Evolutionary conservation across 1,284 basidiomycete genomes (phyloP).

Genomic region (Hymenochaete sp.): DNA sequence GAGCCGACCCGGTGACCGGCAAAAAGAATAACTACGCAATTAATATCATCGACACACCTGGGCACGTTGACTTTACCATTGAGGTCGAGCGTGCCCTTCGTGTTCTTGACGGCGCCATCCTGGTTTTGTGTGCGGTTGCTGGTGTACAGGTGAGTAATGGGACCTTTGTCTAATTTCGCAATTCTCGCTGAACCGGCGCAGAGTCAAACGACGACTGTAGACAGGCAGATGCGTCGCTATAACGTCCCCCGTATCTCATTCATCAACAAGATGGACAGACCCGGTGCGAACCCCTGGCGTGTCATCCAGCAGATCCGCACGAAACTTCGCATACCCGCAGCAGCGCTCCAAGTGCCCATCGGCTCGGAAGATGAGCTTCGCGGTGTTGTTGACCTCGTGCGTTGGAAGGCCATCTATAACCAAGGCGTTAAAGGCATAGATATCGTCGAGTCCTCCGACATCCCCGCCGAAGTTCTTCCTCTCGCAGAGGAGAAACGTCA

Average conservation of each 20-base stretch:
- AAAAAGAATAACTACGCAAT: slow-evolving; percentile 81
- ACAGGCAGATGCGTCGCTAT: slow-evolving; percentile 97
- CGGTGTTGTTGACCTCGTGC: slow-evolving; percentile 90
- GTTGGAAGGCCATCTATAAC: slow-evolving; percentile 94
- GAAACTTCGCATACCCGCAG: slow-evolving; percentile 89
- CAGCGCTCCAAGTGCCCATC: slow-evolving; percentile 95
- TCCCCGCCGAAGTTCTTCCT: slow-evolving; percentile 68
- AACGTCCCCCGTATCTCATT: slow-evolving; percentile 94
- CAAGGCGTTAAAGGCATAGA: slow-evolving; percentile 90
- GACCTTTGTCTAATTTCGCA: neutral
- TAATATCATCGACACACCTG: slow-evolving; percentile 99
- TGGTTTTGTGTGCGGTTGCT: slow-evolving; percentile 94
- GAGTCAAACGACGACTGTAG: slow-evolving; percentile 98
- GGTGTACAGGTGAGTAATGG: slow-evolving; percentile 72
- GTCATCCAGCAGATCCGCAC: slow-evolving; percentile 88
- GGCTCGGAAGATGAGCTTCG: slow-evolving; percentile 83
- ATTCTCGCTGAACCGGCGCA: slow-evolving; percentile 26
- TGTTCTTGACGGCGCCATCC: slow-evolving; percentile 92
- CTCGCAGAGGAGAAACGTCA: slow-evolving; percentile 76
- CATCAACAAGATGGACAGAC: slow-evolving; percentile 99
- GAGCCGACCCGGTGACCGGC: slow-evolving; percentile 54
- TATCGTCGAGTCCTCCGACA: slow-evolving; percentile 82
- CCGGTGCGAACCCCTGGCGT: slow-evolving; percentile 95
- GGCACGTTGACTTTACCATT: slow-evolving; percentile 99
- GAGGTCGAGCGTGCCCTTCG: slow-evolving; percentile 96